Evolutionary conservation across 352 stramenopile species (phyloP), one percentile per base, ranked within the genome.

Genomic region (Phytopythium oedochilum): DNA sequence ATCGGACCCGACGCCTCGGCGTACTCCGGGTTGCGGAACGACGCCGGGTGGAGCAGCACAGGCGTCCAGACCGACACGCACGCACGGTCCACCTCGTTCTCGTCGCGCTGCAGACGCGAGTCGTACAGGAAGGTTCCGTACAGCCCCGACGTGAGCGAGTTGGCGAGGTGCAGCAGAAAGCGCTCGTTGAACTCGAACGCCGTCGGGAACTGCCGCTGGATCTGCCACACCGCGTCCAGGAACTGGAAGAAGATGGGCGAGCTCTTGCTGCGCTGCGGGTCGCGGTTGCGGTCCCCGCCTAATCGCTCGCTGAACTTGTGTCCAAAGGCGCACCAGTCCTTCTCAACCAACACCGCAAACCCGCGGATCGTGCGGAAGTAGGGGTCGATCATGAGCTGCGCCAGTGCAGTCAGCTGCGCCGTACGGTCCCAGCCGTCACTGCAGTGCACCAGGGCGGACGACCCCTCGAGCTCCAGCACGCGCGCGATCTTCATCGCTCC

Each of bases 381-480:
- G 4, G 86, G 86, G 60, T 96, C 86, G 22, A 96, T 88, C 75
- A 96, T 92, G 29, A 96, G 66, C 58, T 96, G 84, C 6, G 86
- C 83, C 7, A 96, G 59, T 42, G 75, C 72, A 38, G 70, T 82
- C 12, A 96, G 61, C 60, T 96, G 87, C 7, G 81, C 54, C 20
- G 87, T 96, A 38, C 87, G 87, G 45, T 96, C 87, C 86, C 87
- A 96, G 9, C 86, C 87, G 49, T 96, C 86, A 53, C 82, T 94
- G 61, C 87, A 95, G 55, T 96, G 87, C 18, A 96, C 86, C 38
- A 95, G 76, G 20, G 73, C 82, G 2, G 81, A 93, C 0, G 79
- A 83, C 17, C 83, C 85, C 68, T 95, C 86, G 18, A 92, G 44
- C 32, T 92, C 83, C 22, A 97, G 62, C n/a, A 91, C 82, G 28